These are phyloP conservation scores for Mycena alexandri DNA, from an alignment of 768 basidiomycete genomes.

Conservation along the genomic window DNA sequence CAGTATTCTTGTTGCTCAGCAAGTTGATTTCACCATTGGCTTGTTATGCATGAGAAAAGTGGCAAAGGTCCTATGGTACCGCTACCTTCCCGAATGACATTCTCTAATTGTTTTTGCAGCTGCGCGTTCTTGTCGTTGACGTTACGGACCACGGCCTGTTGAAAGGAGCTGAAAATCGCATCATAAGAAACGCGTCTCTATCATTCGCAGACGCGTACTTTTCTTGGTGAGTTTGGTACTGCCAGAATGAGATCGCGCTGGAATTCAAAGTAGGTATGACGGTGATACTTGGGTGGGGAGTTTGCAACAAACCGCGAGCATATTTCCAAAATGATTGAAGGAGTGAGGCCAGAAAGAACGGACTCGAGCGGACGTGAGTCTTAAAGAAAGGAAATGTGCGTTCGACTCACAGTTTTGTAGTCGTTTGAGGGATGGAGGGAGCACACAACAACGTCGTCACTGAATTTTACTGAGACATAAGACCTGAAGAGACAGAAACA, in stretches of 20 bases:
- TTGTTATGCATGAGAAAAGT: slow-evolving; percentile 42
- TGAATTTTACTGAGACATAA: slow-evolving; percentile 38
- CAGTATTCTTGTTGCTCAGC: slow-evolving; percentile 75
- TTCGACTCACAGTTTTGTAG: slow-evolving; percentile 81
- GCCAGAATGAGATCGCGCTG: slow-evolving; percentile 91
- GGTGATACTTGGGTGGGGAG: no score
- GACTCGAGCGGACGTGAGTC: slow-evolving; percentile 62
- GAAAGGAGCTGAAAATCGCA: slow-evolving; percentile 74
- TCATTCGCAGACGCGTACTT: slow-evolving; percentile 57
- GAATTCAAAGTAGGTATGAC: slow-evolving; percentile 3
- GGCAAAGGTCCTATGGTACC: neutral
- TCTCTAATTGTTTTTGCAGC: slow-evolving; percentile 87
- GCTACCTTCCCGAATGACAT: slow-evolving; percentile 87
- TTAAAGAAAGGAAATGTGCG: slow-evolving; percentile 50
- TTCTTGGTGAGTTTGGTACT: slow-evolving; percentile 91
- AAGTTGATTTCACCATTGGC: slow-evolving; percentile 84
- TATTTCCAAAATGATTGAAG: slow-evolving; percentile 83
- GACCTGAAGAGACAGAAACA: slow-evolving; percentile 2
- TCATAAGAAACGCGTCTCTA: slow-evolving; percentile 13
- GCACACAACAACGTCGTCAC: slow-evolving; percentile 83
- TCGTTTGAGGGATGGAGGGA: slow-evolving; percentile 90
- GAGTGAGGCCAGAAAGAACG: slow-evolving; percentile 84
- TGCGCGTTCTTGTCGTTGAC: slow-evolving; percentile 87
- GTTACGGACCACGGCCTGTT: slow-evolving; percentile 85
- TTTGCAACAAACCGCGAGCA: slow-evolving; percentile 90